These are phyloP conservation scores for Sophora flavescens DNA, from an alignment of 306 rosid genomes.

Conservation along the genomic window DNA sequence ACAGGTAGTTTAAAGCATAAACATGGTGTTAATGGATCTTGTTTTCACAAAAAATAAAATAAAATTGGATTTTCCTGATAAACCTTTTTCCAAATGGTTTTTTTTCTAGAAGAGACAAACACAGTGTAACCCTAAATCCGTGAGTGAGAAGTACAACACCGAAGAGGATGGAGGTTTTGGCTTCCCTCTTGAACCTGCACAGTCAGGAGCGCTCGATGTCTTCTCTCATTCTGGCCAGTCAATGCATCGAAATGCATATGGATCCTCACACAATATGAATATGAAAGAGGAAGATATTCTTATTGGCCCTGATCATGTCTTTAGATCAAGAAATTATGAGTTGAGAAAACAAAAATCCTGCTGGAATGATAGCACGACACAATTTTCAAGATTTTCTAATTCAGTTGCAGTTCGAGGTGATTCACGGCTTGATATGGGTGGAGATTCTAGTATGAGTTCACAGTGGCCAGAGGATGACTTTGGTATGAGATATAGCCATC, in stretches of 20 bases:
- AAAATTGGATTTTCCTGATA: conserved; percentile 30
- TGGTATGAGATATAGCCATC: conserved; percentile 53
- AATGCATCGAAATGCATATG: conserved; percentile 55
- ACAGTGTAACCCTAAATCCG: conserved; percentile 51
- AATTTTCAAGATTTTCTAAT: conserved; percentile 69
- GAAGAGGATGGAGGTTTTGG: conserved; percentile 65
- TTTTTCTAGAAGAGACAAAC: conserved; percentile 55
- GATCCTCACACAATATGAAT: conserved; percentile 60
- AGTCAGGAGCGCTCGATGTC: conserved; percentile 42
- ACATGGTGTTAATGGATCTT: conserved; percentile 21
- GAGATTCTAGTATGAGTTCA: conserved; percentile 54
- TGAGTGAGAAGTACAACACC: conserved; percentile 61
- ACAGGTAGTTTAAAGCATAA: conserved; percentile 52
- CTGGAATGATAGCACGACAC: conserved; percentile 49
- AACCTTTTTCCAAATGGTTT: conserved; percentile 24
- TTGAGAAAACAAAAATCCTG: conserved; percentile 60
- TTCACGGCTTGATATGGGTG: conserved; percentile 56
- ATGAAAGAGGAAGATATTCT: conserved; percentile 49
- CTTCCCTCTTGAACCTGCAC: conserved; percentile 61
- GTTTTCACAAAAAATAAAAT: conserved; percentile 8
- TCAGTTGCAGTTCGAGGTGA: conserved; percentile 65
- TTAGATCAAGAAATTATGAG: conserved; percentile 49
- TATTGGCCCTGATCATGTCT: conserved; percentile 36
- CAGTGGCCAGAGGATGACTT: conserved; percentile 67
- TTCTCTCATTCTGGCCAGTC: conserved; percentile 65